Conservation (phyloP, 1,284 basidiomycete genomes). For the Malassezia vespertilionis region DNA sequence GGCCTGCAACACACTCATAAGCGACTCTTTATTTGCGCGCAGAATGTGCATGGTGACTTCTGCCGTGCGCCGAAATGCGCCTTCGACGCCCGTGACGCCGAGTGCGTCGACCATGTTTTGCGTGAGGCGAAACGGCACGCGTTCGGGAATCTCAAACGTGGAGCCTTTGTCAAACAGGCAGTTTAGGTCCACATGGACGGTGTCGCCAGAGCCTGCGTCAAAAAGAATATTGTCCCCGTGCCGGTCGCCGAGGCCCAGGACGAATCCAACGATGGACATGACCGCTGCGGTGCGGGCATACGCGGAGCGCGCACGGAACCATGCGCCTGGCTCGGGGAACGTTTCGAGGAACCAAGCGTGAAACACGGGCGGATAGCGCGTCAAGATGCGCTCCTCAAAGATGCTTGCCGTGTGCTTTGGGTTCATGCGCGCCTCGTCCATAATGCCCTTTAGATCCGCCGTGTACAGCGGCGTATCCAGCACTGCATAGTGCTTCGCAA, state of each 20-base stretch:
- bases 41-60: conserved; percentile 82
- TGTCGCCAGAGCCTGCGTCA: conserved; percentile 76
- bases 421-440: conserved; percentile 56
- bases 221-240: conserved; percentile 96
- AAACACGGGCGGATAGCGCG: conserved; percentile 63
- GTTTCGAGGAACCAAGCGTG: conserved; percentile 96
- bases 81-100: conserved; percentile 86
- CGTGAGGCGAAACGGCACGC: conserved; percentile 88
- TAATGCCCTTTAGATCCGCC: conserved; percentile 54
- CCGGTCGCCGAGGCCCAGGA: conserved; percentile 90
- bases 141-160: conserved; percentile 76
- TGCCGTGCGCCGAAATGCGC: conserved; percentile 81
- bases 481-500: conserved; percentile 61
- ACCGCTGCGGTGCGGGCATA: conserved; percentile 87
- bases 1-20: conserved; percentile 92
- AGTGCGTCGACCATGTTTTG: conserved; percentile 87
- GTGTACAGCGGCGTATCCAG: conserved; percentile 42
- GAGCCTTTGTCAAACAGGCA: conserved; percentile 92
- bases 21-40: conserved; percentile 77
- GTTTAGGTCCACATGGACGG: conserved; percentile 95
- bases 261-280: conserved; percentile 98
- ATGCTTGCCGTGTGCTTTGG: conserved; percentile 53
- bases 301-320: conserved; percentile 74
- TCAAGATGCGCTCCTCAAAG: conserved; percentile 58
- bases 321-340: conserved; percentile 90